Evolutionary conservation across 2,329 filamentous ascomycete genomes (phyloP).

Genomic region (Dactylella cylindrospora): DNA sequence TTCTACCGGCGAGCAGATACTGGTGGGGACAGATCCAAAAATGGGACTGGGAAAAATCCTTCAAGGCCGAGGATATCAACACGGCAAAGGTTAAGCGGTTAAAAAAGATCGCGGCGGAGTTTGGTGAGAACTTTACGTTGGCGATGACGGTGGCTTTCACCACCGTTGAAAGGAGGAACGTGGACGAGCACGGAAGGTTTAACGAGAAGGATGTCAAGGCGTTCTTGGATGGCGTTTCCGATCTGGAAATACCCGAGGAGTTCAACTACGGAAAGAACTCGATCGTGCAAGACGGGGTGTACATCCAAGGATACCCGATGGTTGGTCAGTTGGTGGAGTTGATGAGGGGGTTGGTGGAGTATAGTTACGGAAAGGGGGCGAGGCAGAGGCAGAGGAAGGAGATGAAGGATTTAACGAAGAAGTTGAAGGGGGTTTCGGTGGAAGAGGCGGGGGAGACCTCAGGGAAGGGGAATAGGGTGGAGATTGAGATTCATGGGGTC

Average conservation of each 20-base stretch:
- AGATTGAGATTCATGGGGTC: constrained; percentile 23
- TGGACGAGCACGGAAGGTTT: constrained; percentile 28
- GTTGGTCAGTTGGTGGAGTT: constrained; percentile 24
- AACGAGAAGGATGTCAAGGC: constrained; percentile 23
- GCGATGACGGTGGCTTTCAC: constrained; percentile 19
- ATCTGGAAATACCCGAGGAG: constrained; percentile 37
- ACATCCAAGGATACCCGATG: constrained; percentile 33
- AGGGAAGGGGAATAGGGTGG: constrained; percentile 11
- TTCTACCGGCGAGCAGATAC: constrained; percentile 21
- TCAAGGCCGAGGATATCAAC: constrained; percentile 7
- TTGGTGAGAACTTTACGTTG: constrained; percentile 28
- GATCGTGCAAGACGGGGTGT: constrained; percentile 27
- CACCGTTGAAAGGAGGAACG: constrained; percentile 29
- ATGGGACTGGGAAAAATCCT: constrained; percentile 24
- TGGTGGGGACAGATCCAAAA: constrained; percentile 32
- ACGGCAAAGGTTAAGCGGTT: constrained; percentile 21
- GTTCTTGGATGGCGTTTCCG: constrained; percentile 23
- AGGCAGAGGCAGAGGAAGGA: constrained; percentile 13
- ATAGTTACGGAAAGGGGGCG: constrained; percentile 32
- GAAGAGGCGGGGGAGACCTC: constrained; percentile 9
- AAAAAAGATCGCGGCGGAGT: constrained; percentile 17
- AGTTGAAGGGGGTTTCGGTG: constrained; percentile 5
- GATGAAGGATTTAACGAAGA: constrained; percentile 18
- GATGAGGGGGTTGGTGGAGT: constrained; percentile 29
- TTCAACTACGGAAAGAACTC: constrained; percentile 21